Conservation (phyloP, 805 yeast species). For the Cyberlindnera lachancei region DNA sequence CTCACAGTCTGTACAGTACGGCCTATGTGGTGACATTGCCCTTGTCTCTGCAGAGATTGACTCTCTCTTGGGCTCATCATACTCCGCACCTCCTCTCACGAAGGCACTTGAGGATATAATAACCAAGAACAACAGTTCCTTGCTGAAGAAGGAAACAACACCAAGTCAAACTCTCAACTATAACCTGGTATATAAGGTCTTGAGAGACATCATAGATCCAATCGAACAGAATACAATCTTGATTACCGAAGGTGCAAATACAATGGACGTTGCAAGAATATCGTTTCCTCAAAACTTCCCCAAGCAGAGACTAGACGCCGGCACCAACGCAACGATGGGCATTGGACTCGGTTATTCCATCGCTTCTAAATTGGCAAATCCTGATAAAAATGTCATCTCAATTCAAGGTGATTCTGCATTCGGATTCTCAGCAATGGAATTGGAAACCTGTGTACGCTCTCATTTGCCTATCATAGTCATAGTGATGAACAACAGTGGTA, state of each 20-base stretch:
- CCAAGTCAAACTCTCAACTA: conserved; percentile 31
- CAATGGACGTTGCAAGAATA: conserved; percentile 64
- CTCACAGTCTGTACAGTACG: conserved; percentile 28
- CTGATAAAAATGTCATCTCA: conserved; percentile 40
- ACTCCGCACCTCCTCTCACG: conserved; percentile 28
- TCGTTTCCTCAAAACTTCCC: conserved; percentile 50
- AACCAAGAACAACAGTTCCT: conserved; percentile 23
- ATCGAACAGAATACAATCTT: conserved; percentile 30
- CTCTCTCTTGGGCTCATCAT: conserved; percentile 14
- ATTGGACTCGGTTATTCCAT: conserved; percentile 65
- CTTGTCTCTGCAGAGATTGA: conserved; percentile 32
- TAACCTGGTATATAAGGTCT: conserved; percentile 43
- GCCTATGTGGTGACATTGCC: conserved; percentile 50
- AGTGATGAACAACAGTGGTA: conserved; percentile 70
- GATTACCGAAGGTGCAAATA: conserved; percentile 69
- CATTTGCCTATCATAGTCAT: conserved; percentile 46
- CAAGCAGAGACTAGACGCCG: conserved; percentile 56
- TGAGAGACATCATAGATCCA: conserved; percentile 33
- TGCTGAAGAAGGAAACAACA: conserved; percentile 28
- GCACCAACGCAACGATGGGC: conserved; percentile 77
- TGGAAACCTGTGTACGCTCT: conserved; percentile 60
- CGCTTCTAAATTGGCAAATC: conserved; percentile 44
- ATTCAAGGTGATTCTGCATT: conserved; percentile 75
- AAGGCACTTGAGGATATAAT: conserved; percentile 23
- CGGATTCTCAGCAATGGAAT: conserved; percentile 66